phyloP scores from a whole-genome alignment of 768 basidiomycete species.

The Auricularia cornea region DNA sequence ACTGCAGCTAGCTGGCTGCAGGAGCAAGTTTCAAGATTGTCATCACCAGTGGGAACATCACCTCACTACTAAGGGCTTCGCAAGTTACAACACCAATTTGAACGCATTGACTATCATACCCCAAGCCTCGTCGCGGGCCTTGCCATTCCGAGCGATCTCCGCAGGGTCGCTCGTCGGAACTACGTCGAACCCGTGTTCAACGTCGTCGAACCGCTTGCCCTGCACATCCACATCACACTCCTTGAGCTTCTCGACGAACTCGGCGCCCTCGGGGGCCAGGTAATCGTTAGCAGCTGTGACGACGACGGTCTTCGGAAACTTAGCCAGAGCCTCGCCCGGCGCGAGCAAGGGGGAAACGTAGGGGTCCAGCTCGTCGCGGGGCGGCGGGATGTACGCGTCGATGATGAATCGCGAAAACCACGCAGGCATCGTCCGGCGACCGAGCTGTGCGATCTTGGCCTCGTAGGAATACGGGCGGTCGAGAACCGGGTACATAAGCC shows the following conservation, averaged over 20 bases:
- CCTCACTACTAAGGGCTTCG: no score
- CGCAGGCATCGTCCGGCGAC: slow-evolving; percentile 6
- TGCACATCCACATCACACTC: slow-evolving; percentile 7
- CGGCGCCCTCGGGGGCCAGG: slow-evolving; percentile 11
- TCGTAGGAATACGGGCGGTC: slow-evolving; percentile 8
- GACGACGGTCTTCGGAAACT: slow-evolving; percentile 10
- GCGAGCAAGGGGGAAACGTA: slow-evolving; percentile 9
- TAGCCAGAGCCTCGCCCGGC: slow-evolving; percentile 1
- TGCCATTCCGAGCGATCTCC: slow-evolving; percentile 3
- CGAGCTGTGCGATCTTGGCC: slow-evolving; percentile 9
- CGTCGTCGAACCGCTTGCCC: slow-evolving; percentile 8
- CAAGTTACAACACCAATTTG: no score
- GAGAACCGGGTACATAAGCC: slow-evolving; percentile 12
- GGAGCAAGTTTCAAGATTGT: no score
- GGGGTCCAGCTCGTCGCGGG: slow-evolving; percentile 4
- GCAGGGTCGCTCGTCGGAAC: slow-evolving; percentile 4
- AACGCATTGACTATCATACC: slow-evolving; percentile 6
- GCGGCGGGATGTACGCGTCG: slow-evolving; percentile 10
- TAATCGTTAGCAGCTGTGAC: slow-evolving; percentile 13
- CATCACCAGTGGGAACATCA: no score
- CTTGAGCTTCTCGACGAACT: slow-evolving; percentile 6
- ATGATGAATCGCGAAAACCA: slow-evolving; percentile 9
- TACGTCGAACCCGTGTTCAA: slow-evolving; percentile 14
- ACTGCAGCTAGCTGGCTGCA: no score
- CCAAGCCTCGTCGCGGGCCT: slow-evolving; percentile 10